Conservation (phyloP, 768 basidiomycete species). For the Cubamyces lactineus region DNA sequence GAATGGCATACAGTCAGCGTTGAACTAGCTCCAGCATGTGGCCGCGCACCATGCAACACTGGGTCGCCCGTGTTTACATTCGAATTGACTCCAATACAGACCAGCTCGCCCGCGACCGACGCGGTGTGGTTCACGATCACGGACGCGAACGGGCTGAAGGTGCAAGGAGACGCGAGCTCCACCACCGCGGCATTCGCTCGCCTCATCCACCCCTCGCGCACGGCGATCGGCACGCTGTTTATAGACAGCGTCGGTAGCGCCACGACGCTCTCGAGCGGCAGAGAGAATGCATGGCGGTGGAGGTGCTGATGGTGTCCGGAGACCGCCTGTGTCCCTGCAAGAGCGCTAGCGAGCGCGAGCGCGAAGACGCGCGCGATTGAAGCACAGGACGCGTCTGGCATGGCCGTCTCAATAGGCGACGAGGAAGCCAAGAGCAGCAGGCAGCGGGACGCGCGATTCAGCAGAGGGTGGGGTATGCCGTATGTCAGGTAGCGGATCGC, state of each 20-base stretch:
- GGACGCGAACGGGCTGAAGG: slow-evolving; percentile 16
- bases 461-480: no score
- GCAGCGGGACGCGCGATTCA: no score
- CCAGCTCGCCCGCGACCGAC: slow-evolving; percentile 10
- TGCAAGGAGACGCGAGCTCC: slow-evolving; percentile 9
- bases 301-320: neutral
- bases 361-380: no score
- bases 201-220: slow-evolving; percentile 17
- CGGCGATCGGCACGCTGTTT: slow-evolving; percentile 15
- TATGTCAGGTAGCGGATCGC: no score
- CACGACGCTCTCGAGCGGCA: neutral
- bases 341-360: neutral
- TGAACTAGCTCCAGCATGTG: no score
- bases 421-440: no score
- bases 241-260: slow-evolving; percentile 6
- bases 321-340: neutral
- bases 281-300: neutral
- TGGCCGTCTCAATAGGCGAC: no score
- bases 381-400: no score
- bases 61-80: slow-evolving; percentile 10
- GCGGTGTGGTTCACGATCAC: slow-evolving; percentile 23
- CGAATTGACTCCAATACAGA: slow-evolving; percentile 20
- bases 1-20: neutral
- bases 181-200: slow-evolving; percentile 12
- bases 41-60: slow-evolving; percentile 13